Evolutionary conservation across 805 yeast species (phyloP), one percentile per base, ranked within the genome.

Genomic region (Candida coquimbonensis): DNA sequence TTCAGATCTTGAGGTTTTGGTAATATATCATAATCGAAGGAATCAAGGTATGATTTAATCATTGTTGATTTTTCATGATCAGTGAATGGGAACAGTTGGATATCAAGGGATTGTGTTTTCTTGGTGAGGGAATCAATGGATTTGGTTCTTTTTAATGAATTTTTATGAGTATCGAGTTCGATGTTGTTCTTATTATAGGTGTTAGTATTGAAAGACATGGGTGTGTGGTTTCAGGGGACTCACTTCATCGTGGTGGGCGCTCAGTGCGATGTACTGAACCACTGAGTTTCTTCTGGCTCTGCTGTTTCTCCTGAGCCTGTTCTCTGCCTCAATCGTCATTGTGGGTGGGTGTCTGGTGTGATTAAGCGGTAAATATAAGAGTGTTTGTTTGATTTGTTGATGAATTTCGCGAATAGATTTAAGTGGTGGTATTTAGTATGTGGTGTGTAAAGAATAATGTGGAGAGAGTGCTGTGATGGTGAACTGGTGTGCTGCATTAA

Each of bases 201-300:
- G 31, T 29, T 29, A 29, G 31, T 29, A 27, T 27, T 9, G 29
- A 6, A 21, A 21, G 29, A 8, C 3, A 8, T 27, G 29, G 4
- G 29, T 7, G 29, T 9, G 12, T 27, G 29, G 4, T 27, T 11
- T 7, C 1, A 4, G 12, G 4, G 29, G 6, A 35, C 59, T 49
- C 31, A 61, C 64, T 25, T 69, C 68, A 3, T 60, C 51, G 19
- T 64, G 63, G 2, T 81, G 80, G 9, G 72, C 69, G 33, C 73
- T 76, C 38, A 72, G 61, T 0, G 88, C 88, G 40, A 82, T 80
- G 29, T 68, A 63, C 42, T 78, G 78, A 1, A 82, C 87, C 49
- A 81, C 74, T 3, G 89, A 81, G 48, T 75, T 73, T 45, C 81
- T 72, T 56, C 88, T 68, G 8, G 72, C 68, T 49, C 80, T 64